These are phyloP conservation scores for Suhomyces tanzawaensis DNA, from an alignment of 805 yeast genomes.

Conservation along the genomic window DNA sequence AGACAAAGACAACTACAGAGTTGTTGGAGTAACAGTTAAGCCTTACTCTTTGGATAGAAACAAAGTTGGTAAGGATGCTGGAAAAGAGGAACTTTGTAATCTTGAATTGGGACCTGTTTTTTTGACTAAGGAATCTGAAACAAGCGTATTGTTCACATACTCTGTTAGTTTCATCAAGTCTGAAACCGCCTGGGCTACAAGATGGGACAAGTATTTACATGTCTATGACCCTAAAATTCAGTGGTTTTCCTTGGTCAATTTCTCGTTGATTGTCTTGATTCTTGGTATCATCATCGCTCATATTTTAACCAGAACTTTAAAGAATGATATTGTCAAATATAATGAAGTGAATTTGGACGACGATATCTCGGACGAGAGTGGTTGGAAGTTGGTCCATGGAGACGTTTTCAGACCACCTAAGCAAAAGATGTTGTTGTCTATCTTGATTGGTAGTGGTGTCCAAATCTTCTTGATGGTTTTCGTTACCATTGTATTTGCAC, in stretches of 20 bases:
- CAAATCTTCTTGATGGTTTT: slow-evolving; percentile 78
- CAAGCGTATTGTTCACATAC: slow-evolving; percentile 76
- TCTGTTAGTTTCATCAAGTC: slow-evolving; percentile 72
- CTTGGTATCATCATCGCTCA: slow-evolving; percentile 77
- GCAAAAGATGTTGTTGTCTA: slow-evolving; percentile 66
- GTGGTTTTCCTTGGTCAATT: slow-evolving; percentile 91
- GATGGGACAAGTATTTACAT: slow-evolving; percentile 97
- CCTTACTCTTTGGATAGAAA: slow-evolving; percentile 57
- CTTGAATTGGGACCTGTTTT: slow-evolving; percentile 39
- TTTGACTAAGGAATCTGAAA: slow-evolving; percentile 49
- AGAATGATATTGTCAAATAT: slow-evolving; percentile 81
- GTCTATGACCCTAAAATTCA: slow-evolving; percentile 91
- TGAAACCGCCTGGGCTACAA: slow-evolving; percentile 88
- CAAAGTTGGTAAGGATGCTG: slow-evolving; percentile 20
- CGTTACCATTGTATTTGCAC: slow-evolving; percentile 74
- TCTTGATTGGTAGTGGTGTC: slow-evolving; percentile 82
- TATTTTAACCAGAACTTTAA: slow-evolving; percentile 73
- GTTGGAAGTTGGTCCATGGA: slow-evolving; percentile 96
- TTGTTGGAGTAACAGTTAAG: slow-evolving; percentile 82
- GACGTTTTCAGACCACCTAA: slow-evolving; percentile 89
- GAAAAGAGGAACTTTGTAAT: slow-evolving; percentile 29
- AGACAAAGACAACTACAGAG: slow-evolving; percentile 65
- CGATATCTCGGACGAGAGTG: slow-evolving; percentile 87
- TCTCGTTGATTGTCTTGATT: slow-evolving; percentile 75
- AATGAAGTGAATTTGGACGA: slow-evolving; percentile 86